A percentile compares a stretch with the other conserved stretches of the same genome.
Conservation (phyloP, 2,329 filamentous ascomycete species). For the Claviceps sp. region DNA sequence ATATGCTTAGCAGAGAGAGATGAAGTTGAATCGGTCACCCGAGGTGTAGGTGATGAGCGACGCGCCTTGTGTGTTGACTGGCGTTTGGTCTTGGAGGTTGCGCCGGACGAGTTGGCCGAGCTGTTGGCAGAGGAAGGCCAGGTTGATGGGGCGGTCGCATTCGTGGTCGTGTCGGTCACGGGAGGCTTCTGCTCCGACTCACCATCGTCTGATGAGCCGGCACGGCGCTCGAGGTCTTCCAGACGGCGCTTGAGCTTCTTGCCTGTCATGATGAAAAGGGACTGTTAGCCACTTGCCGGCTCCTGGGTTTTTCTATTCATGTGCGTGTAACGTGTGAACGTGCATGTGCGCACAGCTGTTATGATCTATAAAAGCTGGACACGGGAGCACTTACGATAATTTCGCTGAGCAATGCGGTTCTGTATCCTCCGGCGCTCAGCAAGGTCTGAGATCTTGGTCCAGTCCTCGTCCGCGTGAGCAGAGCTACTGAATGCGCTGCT, state of each 20-base stretch:
- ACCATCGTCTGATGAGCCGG: conserved; percentile 41
- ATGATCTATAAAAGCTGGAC: not conserved
- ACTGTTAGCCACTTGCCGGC: not conserved
- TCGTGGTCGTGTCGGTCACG: conserved; percentile 5
- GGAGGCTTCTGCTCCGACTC: conserved; percentile 26
- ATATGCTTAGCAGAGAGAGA: conserved; percentile 23
- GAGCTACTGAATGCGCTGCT: conserved; percentile 92
- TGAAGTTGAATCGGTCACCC: not conserved
- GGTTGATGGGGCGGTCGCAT: not conserved
- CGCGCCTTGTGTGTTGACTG: conserved; percentile 13
- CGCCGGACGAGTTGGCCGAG: conserved; percentile 1
- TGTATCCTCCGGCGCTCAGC: conserved; percentile 89
- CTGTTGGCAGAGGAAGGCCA: not conserved
- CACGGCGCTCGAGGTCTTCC: conserved; percentile 71
- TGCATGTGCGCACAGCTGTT: not conserved
- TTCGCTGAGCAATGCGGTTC: conserved; percentile 93
- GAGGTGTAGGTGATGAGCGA: conserved; percentile 14
- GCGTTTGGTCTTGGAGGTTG: conserved; percentile 27
- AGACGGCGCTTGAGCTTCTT: conserved; percentile 88
- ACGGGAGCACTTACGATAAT: conserved; percentile 60
- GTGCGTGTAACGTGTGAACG: not conserved
- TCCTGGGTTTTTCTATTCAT: not conserved
- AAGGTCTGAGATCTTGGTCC: conserved; percentile 97
- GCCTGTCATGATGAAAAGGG: conserved; percentile 33
- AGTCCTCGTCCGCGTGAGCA: conserved; percentile 92